Base-by-base conservation (phyloP, 148 eudicot genomes). In the Arctostaphylos glauca region DNA sequence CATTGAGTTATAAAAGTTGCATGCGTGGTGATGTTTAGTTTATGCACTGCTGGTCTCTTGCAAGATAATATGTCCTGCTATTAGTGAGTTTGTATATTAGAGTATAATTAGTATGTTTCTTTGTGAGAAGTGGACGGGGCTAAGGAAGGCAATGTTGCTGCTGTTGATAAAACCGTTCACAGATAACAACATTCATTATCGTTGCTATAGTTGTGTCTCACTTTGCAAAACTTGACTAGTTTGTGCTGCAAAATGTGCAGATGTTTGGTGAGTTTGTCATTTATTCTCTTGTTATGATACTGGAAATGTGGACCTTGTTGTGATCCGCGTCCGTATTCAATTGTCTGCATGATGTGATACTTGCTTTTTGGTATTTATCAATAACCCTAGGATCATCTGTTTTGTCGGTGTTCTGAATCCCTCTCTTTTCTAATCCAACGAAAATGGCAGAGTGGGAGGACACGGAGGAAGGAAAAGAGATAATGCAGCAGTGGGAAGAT, bases 381-480 rank as follows among this genome's bases (percentile, higher is more conserved):
- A 16, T 71, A 31, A 21, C 15, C 12, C 31, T 47, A 2, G 52
- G 31, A 73, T 73, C 53, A n/a, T 53, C 25, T 47, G 53, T 73
- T 47, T 73, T 66, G 76, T 9, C 41, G 9, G 3, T n/a, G 21
- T 54, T 54, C 16, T 77, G 2, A 9, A 41, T 43, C 38, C 3
- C 9, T 38, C 6, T 31, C 4, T 7, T 80, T 66, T 38, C 74
- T 66, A 44, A 49, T 66, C 25, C n/a, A 9, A 19, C 77, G 38
- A 15, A 23, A 71, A 52, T 62, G 64, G 77, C 88, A 93, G 98
- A 95, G 88, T 95, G 95, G 93, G 93, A 92, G 58, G 88, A 84
- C 76, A 91, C 87, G 85, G 94, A 90, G 87, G 94, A 93, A 84
- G 95, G 93, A n/a, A 93, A 89, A 86, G 98, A 91, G 83, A 91